Evolutionary conservation across 192 early-diverging fungal genomes (phyloP).

Genomic region (Coemansia furcata): DNA sequence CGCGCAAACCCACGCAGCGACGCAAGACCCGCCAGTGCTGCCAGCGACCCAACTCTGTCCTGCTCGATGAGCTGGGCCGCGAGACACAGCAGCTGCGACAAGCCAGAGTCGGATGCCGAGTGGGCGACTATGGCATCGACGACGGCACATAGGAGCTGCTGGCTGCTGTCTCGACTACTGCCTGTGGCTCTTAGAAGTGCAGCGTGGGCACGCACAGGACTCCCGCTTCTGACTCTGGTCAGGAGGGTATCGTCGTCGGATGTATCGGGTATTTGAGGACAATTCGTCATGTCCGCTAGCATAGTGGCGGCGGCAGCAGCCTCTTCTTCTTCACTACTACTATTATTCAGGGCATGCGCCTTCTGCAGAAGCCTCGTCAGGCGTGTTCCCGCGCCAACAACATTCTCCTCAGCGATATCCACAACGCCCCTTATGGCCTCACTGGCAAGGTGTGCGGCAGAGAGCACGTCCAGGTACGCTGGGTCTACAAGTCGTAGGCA

Average conservation of each 20-base stretch:
- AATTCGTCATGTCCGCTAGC: constrained; percentile 13
- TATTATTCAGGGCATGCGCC: background rate
- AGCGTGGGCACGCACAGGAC: background rate
- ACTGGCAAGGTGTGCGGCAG: background rate
- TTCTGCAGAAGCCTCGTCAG: constrained; percentile 4
- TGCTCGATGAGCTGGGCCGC: constrained; percentile 12
- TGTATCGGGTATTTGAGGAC: background rate
- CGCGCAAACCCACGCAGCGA: constrained; percentile 20
- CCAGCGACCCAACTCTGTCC: background rate
- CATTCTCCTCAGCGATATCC: background rate
- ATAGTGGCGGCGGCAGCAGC: constrained; percentile 17
- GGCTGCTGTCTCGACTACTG: background rate
- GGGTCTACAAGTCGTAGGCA: constrained; percentile 31
- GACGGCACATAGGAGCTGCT: background rate
- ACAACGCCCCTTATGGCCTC: background rate
- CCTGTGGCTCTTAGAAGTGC: background rate
- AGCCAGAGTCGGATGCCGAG: background rate
- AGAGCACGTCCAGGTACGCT: constrained; percentile 23
- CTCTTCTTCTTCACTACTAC: background rate
- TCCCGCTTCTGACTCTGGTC: background rate
- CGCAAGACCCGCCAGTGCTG: background rate
- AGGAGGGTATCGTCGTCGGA: background rate
- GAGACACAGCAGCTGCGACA: constrained; percentile 23
- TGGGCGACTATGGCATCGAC: constrained; percentile 5
- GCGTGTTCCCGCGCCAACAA: constrained; percentile 7